Evolutionary conservation across 106 monocot species (phyloP).

Genomic region (Acanthochlamys bracteata): DNA sequence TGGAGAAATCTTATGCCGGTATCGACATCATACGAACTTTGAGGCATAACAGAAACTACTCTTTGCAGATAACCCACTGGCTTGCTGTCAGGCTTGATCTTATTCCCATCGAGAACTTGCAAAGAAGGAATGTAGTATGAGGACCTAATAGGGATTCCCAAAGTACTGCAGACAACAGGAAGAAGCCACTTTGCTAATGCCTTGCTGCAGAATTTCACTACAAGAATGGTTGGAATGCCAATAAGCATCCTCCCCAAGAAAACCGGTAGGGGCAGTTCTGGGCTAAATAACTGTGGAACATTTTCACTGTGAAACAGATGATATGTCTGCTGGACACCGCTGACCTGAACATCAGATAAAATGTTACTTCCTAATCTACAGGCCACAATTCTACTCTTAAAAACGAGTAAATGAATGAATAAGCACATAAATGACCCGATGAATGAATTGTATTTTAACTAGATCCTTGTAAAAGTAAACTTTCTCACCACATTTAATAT

Average conservation of each 20-base stretch:
- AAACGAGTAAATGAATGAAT: too few relatives aligned
- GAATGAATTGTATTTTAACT: too few relatives aligned
- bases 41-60: conserved; percentile 30
- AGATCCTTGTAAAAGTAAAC: too few relatives aligned
- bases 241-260: conserved; percentile 56
- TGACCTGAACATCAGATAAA: conserved; percentile 30
- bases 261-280: conserved; percentile 28
- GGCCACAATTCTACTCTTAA: too few relatives aligned
- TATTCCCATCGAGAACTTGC: conserved; percentile 27
- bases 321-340: conserved; percentile 72
- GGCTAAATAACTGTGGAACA: conserved; percentile 42
- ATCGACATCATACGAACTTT: conserved; percentile 57
- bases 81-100: conserved; percentile 24
- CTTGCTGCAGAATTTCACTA: conserved; percentile 92
- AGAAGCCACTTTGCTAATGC: conserved; percentile 86
- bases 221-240: conserved; percentile 73
- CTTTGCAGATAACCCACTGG: conserved; percentile 36
- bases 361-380: too few relatives aligned
- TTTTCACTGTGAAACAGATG: conserved; percentile 34
- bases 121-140: conserved; percentile 72
- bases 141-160: conserved; percentile 70
- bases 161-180: conserved; percentile 58
- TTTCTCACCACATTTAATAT: too few relatives aligned
- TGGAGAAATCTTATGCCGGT: conserved; percentile 83
- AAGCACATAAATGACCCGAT: too few relatives aligned